Conservation (phyloP, 2,329 filamentous ascomycete genomes). For the Zopfia rhizophila region DNA sequence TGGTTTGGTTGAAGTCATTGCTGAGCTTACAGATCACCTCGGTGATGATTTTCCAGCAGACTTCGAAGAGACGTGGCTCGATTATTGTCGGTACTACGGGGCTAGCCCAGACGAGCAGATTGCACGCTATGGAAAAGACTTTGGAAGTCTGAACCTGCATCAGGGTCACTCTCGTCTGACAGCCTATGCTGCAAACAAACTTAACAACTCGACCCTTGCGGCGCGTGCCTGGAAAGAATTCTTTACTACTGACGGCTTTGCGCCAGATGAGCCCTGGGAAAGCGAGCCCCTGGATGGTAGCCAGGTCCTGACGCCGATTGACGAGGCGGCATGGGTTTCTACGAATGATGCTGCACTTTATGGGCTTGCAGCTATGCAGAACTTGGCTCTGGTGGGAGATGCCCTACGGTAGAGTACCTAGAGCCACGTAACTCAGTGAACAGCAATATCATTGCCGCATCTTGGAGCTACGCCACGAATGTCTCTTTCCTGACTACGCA, state of each 20-base stretch:
- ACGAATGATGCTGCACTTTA: constrained; percentile 69
- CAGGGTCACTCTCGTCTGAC: constrained; percentile 70
- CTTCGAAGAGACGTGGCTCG: constrained; percentile 67
- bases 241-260: constrained; percentile 48
- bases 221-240: constrained; percentile 66
- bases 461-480: too few species aligned
- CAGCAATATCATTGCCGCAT: too few species aligned
- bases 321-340: constrained; percentile 67
- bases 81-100: constrained; percentile 69
- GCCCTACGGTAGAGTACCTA: too few species aligned
- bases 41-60: constrained; percentile 57
- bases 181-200: constrained; percentile 62
- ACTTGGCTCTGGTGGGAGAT: constrained; percentile 57
- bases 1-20: constrained; percentile 67
- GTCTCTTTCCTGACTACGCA: too few species aligned
- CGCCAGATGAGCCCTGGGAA: constrained; percentile 57
- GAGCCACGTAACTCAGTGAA: too few species aligned
- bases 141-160: constrained; percentile 58
- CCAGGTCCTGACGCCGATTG: constrained; percentile 58
- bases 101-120: constrained; percentile 62
- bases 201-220: constrained; percentile 60
- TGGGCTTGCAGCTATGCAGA: constrained; percentile 67
- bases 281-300: constrained; percentile 56
- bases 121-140: constrained; percentile 63
- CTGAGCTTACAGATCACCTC: constrained; percentile 64